A percentile compares a stretch with the other conserved stretches of the same genome.
phyloP scores from a whole-genome alignment of 2,329 filamentous ascomycete species.

The Mycosphaerella arachidis region DNA sequence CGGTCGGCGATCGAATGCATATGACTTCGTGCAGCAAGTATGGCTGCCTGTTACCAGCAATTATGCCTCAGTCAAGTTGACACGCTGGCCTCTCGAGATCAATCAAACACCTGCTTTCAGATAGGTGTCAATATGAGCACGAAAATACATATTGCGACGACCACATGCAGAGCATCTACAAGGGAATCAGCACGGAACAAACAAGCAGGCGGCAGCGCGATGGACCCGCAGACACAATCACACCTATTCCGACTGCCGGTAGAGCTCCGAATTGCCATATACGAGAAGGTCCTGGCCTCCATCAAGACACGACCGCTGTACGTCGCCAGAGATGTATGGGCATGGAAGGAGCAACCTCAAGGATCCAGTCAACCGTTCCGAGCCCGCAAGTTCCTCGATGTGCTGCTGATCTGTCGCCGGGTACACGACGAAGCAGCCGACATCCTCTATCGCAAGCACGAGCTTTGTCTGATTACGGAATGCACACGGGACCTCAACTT shows the following conservation, averaged over 20 bases:
- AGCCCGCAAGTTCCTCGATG: not conserved
- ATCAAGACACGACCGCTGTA: slow-evolving; percentile 1
- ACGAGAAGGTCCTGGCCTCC: slow-evolving; percentile 1
- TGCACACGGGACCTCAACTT: not conserved
- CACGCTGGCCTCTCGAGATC: not conserved
- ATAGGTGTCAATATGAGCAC: not conserved
- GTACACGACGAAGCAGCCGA: slow-evolving; percentile 5
- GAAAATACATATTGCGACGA: no score
- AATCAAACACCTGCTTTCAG: not conserved
- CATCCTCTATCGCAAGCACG: slow-evolving; percentile 5
- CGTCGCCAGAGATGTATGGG: slow-evolving; percentile 7
- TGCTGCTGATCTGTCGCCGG: slow-evolving; percentile 2
- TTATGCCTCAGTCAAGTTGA: not conserved
- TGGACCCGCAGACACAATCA: not conserved
- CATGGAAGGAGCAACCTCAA: not conserved
- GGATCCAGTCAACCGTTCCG: not conserved
- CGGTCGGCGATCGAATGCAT: no score
- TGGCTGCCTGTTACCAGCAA: not conserved
- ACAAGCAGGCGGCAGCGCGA: not conserved
- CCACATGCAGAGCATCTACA: not conserved
- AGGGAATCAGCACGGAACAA: not conserved
- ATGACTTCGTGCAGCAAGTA: not conserved
- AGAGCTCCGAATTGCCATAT: slow-evolving; percentile 9
- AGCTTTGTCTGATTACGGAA: not conserved
- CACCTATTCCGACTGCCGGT: slow-evolving; percentile 3